Conservation (phyloP, 331 rosid genomes). For the Quercus phellos region DNA sequence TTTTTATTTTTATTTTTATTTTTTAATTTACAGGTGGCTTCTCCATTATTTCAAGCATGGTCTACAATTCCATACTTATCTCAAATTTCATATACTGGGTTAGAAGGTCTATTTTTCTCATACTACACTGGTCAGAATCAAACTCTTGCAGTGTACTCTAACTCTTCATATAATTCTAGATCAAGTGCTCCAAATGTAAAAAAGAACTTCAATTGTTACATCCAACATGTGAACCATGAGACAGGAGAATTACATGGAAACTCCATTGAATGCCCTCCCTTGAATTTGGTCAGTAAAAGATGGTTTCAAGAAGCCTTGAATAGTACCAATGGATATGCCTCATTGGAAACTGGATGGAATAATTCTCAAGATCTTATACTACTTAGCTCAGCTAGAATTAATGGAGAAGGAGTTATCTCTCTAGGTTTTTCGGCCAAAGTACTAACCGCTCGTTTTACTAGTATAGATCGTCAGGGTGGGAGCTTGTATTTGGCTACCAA, state of each 20-base stretch:
- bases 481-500: slow-evolving; percentile 35
- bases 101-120: slow-evolving; percentile 46
- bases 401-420: slow-evolving; percentile 31
- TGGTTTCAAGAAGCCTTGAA: slow-evolving; percentile 35
- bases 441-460: slow-evolving; percentile 18
- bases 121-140: slow-evolving; percentile 32
- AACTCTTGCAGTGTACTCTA: slow-evolving; percentile 45
- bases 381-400: slow-evolving; percentile 34
- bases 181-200: background rate
- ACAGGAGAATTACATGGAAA: slow-evolving; percentile 42
- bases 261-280: slow-evolving; percentile 4
- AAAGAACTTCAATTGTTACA: slow-evolving; percentile 19
- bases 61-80: slow-evolving; percentile 37
- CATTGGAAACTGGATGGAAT: slow-evolving; percentile 37
- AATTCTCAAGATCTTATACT: slow-evolving; percentile 29
- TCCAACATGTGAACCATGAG: slow-evolving; percentile 33
- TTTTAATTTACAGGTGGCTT: slow-evolving; percentile 44
- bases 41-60: slow-evolving; percentile 50
- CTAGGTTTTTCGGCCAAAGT: slow-evolving; percentile 34
- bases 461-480: slow-evolving; percentile 22
- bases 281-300: slow-evolving; percentile 11
- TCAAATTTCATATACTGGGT: slow-evolving; percentile 49
- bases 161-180: slow-evolving; percentile 25
- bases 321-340: slow-evolving; percentile 23
- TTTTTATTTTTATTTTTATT: too few relatives aligned